Evolutionary conservation across 768 basidiomycete species (phyloP), one percentile per base, ranked within the genome.

Genomic region (Botryobasidium botryosum): DNA sequence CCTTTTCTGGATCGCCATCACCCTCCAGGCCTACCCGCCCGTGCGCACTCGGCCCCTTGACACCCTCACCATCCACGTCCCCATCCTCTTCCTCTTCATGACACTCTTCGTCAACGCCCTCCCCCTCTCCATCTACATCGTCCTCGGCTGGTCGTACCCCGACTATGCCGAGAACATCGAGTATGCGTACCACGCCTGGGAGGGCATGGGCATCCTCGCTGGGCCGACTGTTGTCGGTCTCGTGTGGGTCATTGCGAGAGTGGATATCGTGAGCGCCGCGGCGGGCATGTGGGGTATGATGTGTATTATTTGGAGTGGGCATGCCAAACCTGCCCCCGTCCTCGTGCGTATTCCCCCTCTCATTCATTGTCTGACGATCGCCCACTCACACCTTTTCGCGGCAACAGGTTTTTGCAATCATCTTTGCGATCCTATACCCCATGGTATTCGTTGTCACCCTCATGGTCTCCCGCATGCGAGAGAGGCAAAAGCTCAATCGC

Each of bases 21-120:
- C 75, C 0, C 68, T 91, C 5, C 64, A 88, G 33, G 62, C 77
- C 13, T 86, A 90, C 55, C 61, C 61, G n/a, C 49, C 57, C 64
- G 0, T 62, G 63, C 20, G 57, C 62, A 0, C 41, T 21, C 69
- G 75, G 1, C 85, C 84, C 0, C 59, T 91, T 31, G 86, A 90
- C 58, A 75, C 72, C 28, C 68, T 77, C 1, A 75, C 91, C 51
- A 83, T 94, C 45, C 90, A 94, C 52, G 81, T 83, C 0, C 91
- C 91, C 0, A 65, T 91, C 44, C 69, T 83, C 3, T 75, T 86
- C 48, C 79, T 79, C 56, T 54, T 66, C 44, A 62, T 80, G 28
- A 62, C 79, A 46, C 76, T 85, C 49, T 53, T 74, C 72, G 38
- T 79, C 67, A 72, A 82, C 46, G 62, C 75, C 49, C 60, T 64